These are phyloP conservation scores for Geum urbanum DNA, from an alignment of 306 rosid genomes.

Conservation along the genomic window DNA sequence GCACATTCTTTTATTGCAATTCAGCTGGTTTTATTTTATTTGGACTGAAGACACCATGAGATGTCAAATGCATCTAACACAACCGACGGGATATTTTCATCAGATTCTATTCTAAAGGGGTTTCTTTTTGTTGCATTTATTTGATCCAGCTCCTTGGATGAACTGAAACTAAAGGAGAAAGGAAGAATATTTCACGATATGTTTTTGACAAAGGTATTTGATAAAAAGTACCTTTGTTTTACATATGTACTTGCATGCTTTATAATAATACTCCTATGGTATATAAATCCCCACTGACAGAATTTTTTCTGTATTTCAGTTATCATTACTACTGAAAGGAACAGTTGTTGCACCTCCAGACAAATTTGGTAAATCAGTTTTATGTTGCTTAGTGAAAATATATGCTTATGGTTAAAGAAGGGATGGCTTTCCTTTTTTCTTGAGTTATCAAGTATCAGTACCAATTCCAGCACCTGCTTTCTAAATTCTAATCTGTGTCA, in stretches of 20 bases:
- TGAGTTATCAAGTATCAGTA: not conserved
- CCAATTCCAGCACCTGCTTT: not conserved
- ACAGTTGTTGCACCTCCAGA: conserved; percentile 97
- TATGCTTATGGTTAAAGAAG: conserved; percentile 16
- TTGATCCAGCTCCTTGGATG: conserved; percentile 74
- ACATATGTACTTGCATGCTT: conserved; percentile 12
- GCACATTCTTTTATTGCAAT: not conserved
- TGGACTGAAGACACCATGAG: not conserved
- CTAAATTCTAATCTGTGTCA: not conserved
- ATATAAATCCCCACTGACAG: conserved; percentile 17
- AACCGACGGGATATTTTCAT: not conserved
- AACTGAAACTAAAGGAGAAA: conserved; percentile 87
- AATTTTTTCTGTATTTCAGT: conserved; percentile 46
- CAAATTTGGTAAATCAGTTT: conserved; percentile 71
- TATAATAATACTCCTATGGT: conserved; percentile 19
- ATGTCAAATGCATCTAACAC: not conserved
- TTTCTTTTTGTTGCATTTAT: conserved; percentile 21
- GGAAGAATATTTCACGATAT: conserved; percentile 90
- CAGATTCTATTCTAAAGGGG: not conserved
- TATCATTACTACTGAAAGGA: conserved; percentile 91
- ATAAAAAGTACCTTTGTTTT: not conserved
- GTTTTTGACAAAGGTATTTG: conserved; percentile 87
- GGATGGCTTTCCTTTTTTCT: conserved; percentile 11
- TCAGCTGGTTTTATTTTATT: not conserved
- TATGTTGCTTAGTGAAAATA: conserved; percentile 18